phyloP scores from a whole-genome alignment of 2,329 filamentous ascomycete species.

The Blastomyces parvus region DNA sequence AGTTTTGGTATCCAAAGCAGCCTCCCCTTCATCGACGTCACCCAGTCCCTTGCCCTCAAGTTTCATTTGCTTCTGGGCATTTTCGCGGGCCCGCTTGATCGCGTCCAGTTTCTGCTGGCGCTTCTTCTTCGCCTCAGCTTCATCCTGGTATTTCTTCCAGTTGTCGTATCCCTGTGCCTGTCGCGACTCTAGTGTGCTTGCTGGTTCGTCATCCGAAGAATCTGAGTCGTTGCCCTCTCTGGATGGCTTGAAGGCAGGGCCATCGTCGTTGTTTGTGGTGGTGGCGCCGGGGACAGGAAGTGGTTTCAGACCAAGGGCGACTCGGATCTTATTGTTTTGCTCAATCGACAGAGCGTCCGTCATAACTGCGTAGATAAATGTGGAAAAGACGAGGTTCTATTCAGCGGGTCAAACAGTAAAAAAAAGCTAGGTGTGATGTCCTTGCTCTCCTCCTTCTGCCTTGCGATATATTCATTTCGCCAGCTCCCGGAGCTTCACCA shows the following conservation, averaged over 20 bases:
- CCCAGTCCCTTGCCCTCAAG: slow-evolving; percentile 78
- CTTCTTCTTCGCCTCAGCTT: slow-evolving; percentile 60
- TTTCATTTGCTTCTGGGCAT: slow-evolving; percentile 63
- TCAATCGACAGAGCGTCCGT: slow-evolving; percentile 63
- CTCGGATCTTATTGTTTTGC: slow-evolving; percentile 85
- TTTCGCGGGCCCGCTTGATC: slow-evolving; percentile 78
- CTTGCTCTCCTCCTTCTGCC: background rate
- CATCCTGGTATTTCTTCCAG: slow-evolving; percentile 55
- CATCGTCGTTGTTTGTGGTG: slow-evolving; percentile 28
- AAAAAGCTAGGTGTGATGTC: background rate
- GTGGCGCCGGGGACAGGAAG: slow-evolving; percentile 66
- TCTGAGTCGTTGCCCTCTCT: slow-evolving; percentile 39
- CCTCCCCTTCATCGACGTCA: slow-evolving; percentile 58
- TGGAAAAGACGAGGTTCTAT: background rate
- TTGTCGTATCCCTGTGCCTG: slow-evolving; percentile 37
- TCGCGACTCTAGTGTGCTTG: slow-evolving; percentile 70
- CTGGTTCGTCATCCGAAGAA: slow-evolving; percentile 51
- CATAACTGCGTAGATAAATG: slow-evolving; percentile 23
- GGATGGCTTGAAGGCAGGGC: slow-evolving; percentile 48
- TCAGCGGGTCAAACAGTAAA: background rate
- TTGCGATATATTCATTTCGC: background rate
- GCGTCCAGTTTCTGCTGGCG: slow-evolving; percentile 73
- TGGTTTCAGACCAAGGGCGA: slow-evolving; percentile 81
- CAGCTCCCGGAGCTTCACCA: background rate
- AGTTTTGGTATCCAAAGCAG: slow-evolving; percentile 64